Evolutionary conservation across 2,329 filamentous ascomycete genomes (phyloP), one percentile per base, ranked within the genome.

Genomic region (Fonsecaea pedrosoi): DNA sequence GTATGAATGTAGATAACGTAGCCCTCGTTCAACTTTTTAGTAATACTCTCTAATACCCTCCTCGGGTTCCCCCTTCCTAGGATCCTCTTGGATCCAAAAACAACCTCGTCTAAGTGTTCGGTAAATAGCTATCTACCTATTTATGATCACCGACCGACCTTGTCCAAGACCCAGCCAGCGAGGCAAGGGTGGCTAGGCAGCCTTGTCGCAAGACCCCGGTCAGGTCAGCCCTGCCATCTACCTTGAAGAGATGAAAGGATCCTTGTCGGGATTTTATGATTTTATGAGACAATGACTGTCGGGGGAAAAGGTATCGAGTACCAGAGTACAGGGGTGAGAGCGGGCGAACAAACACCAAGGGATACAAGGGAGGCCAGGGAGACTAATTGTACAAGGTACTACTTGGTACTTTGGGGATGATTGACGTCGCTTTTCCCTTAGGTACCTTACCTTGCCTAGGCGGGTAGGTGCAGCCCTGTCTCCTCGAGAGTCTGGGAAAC

Each of bases 161-260:
- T 25, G 25, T 25, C 25, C 25, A 2, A 25, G 25, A 25, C 25
- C 25, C 25, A 3, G 25, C 25, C 25, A 25, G 25, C 25, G 25
- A 25, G 25, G 25, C 25, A 25, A 25, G 25, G 25, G 25, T 25
- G 2, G 25, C 25, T 25, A 53, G 55, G 10, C 38, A 63, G 57
- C 60, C 64, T 66, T 48, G 53, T 66, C 38, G 34, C 42, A 25
- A 25, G 25, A 25, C 25, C 25, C 25, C 25, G 34, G 54, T 60
- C 15, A 58, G 8, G n/a, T 58, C 62, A 59, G 54, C 54, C 54
- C 42, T 63, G 45, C 30, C 13, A 21, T n/a, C 34, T 25, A 25
- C 25, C 25, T 25, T 25, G 25, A 25, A 25, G 25, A 25, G 25
- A 25, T 34, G 30, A n/a, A 3, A 55, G 9, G 18, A 50, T 25